Base-by-base conservation (phyloP, 805 yeast species). In the Starmerella bombi region DNA sequence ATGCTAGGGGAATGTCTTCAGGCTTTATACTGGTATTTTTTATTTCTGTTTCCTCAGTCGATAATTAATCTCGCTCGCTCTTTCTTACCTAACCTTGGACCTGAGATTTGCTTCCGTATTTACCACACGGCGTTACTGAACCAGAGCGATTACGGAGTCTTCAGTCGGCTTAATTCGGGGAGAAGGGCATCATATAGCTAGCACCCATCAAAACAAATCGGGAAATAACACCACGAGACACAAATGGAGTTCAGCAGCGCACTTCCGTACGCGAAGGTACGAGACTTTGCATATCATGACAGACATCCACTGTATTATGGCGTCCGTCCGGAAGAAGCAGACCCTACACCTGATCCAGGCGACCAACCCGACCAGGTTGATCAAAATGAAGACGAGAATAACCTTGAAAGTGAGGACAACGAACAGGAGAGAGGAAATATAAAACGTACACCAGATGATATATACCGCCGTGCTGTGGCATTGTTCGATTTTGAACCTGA, bases 401-500 rank as follows among this genome's bases (percentile, higher is more conserved):
- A 37, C 3, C 41, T 27, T 5, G 18, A 27, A 14, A 16, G 25
- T 8, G 17, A 14, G 14, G 30, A 21, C 7, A 36, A 31, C 25
- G 18, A 19, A 16, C 37, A 18, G 19, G n/a, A 10, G 7, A 14
- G 38, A 5, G 6, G 5, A 18, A 33, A 7, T 21, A 12, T 15
- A 31, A 6, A 8, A n/a, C 51, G 56, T 15, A 17, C 34, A 32
- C 25, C 31, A 25, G 63, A 60, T 47, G 72, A 67, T 47, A 62
- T 68, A n/a, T 66, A 70, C 54, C 63, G 75, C 45, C 67, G 72
- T 42, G 98, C 97, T 0, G 65, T 85, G 21, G 96, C 96, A 1
- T 58, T 91, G 34, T 91, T 84, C 57, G 88, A 86, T 52, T 91
- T 91, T 56, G 70, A 64, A 32, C 94, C 97, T 0, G 97, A 91